Evolutionary conservation across 768 basidiomycete species (phyloP).

Genomic region (Cystofilobasidium ferigula): DNA sequence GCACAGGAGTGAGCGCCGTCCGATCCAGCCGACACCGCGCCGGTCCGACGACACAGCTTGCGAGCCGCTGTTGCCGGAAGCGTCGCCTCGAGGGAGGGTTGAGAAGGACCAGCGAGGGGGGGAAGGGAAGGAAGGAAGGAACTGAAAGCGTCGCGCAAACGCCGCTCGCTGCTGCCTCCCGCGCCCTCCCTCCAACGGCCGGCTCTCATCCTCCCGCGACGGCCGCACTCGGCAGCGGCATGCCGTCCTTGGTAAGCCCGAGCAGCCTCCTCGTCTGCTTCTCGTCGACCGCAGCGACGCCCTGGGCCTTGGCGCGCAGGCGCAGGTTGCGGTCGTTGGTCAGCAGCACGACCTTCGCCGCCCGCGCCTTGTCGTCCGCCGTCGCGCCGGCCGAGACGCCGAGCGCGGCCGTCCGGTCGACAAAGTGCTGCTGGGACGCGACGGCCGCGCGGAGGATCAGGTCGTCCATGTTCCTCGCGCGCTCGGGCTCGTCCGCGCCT

Average conservation of each 20-base stretch:
- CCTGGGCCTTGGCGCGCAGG: constrained; percentile 18
- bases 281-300: constrained; percentile 21
- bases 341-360: constrained; percentile 72
- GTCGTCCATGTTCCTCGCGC: constrained; percentile 83
- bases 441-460: constrained; percentile 80
- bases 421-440: constrained; percentile 92
- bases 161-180: too few species aligned
- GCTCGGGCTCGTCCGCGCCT: constrained; percentile 21
- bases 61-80: too few species aligned
- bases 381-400: constrained; percentile 38
- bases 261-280: constrained; percentile 25
- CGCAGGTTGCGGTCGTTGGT: constrained; percentile 71
- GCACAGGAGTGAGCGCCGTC: too few species aligned
- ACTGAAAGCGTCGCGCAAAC: too few species aligned
- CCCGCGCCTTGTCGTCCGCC: constrained; percentile 38
- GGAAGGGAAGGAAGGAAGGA: too few species aligned
- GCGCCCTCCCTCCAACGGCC: neutral
- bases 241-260: neutral
- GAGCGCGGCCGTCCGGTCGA: constrained; percentile 67
- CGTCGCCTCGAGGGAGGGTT: too few species aligned
- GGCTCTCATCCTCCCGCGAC: neutral
- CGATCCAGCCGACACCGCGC: too few species aligned
- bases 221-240: neutral
- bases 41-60: too few species aligned
- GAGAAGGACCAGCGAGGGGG: too few species aligned